A percentile compares a stretch with the other conserved stretches of the same genome.
Conservation (phyloP, 768 basidiomycete genomes). For the Clavulina sp. region DNA sequence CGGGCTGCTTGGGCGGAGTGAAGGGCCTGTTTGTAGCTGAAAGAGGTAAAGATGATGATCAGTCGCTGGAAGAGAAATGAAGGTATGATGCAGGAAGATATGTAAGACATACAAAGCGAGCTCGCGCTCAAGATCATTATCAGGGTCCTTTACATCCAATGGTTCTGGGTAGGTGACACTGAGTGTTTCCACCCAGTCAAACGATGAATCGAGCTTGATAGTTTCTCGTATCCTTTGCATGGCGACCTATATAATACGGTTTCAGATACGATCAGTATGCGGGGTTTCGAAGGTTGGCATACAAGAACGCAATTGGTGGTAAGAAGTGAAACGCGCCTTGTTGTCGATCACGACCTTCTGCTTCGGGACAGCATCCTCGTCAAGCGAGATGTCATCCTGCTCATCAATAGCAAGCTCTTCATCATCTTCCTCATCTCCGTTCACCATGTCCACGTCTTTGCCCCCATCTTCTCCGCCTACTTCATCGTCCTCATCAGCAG, state of each 20-base stretch:
- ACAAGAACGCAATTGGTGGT: background rate
- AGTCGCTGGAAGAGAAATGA: background rate
- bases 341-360: conserved; percentile 78
- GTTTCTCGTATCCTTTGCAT: conserved; percentile 64
- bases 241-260: conserved; percentile 33
- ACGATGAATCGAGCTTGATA: conserved; percentile 52
- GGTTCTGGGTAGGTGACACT: conserved; percentile 51
- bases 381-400: conserved; percentile 42
- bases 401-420: conserved; percentile 45
- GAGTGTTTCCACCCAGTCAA: conserved; percentile 77
- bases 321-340: conserved; percentile 29
- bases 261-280: background rate
- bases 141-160: conserved; percentile 50
- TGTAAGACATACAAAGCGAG: conserved; percentile 64
- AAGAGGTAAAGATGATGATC: background rate
- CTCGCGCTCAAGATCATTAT: conserved; percentile 87
- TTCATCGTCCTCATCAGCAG: conserved; percentile 14
- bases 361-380: conserved; percentile 65
- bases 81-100: background rate
- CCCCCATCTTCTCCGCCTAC: conserved; percentile 13
- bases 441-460: conserved; percentile 16
- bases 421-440: conserved; percentile 23
- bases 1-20: conserved; percentile 64
- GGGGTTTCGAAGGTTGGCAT: no score
- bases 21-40: conserved; percentile 89